Evolutionary conservation across 306 rosid species (phyloP).

Genomic region (Trifolium dubium): DNA sequence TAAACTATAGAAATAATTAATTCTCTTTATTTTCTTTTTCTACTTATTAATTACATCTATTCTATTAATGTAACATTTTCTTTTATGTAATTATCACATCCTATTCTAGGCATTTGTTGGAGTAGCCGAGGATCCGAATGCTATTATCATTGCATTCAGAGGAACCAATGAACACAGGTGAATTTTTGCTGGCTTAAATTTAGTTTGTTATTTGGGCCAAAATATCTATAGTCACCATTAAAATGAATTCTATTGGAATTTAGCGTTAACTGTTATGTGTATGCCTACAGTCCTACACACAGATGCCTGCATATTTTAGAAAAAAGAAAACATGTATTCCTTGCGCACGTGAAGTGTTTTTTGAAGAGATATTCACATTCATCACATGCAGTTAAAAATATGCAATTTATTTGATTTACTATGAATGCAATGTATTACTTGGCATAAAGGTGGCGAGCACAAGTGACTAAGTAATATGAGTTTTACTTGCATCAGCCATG

Average conservation of each 20-base stretch:
- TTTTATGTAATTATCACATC: slow-evolving; percentile 35
- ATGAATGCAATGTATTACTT: slow-evolving; percentile 9
- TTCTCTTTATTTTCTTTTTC: slow-evolving; percentile 28
- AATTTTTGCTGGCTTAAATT: slow-evolving; percentile 16
- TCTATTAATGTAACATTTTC: not conserved
- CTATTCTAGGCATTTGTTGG: slow-evolving; percentile 83
- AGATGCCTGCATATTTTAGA: slow-evolving; percentile 30
- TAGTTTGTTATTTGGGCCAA: not conserved
- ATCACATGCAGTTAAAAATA: slow-evolving; percentile 22
- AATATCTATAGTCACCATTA: not conserved
- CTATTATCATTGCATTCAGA: slow-evolving; percentile 89
- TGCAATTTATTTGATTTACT: slow-evolving; percentile 14
- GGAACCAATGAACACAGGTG: slow-evolving; percentile 97
- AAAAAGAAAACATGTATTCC: slow-evolving; percentile 13
- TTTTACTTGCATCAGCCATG: slow-evolving; percentile 29
- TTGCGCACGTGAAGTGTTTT: slow-evolving; percentile 25
- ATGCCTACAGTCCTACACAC: slow-evolving; percentile 11
- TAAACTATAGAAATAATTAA: slow-evolving; percentile 9
- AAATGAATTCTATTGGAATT: not conserved
- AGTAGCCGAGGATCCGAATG: slow-evolving; percentile 73
- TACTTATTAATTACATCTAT: not conserved
- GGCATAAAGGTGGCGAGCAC: slow-evolving; percentile 9
- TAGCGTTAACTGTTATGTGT: slow-evolving; percentile 13
- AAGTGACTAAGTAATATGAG: not conserved
- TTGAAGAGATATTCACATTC: slow-evolving; percentile 23